Base-by-base conservation (phyloP, 2,329 filamentous ascomycete species). In the Penicillium sp. region DNA sequence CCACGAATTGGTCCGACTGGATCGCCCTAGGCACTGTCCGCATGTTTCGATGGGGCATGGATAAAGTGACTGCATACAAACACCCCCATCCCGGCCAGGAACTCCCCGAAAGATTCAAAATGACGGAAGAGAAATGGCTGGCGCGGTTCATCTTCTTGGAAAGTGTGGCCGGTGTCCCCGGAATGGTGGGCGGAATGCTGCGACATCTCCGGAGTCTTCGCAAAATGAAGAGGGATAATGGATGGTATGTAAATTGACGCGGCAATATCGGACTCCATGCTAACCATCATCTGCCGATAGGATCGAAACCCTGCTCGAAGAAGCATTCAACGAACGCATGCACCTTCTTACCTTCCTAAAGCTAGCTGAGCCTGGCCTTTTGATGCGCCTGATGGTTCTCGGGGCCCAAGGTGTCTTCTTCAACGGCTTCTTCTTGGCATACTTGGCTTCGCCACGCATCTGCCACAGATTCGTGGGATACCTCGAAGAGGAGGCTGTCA, bases 391-490 rank as follows among this genome's bases (percentile, higher is more conserved):
- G 49, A 88, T 95, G 83, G 89, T 97, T 47, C 80, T 97, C 33
- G 89, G 85, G 10, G 91, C 92, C 0, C 92, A 97, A 70, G 93
- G 92, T 33, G 88, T 97, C 61, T 97, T 95, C 78, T 96, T 95
- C 80, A 99, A 99, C 73, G 81, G 83, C 56, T 82, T 97, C 68
- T 97, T 99, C 78, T 52, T 95, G 54, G 80, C 86, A 39, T 97
- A 97, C 72, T 83, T 99, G 29, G 64, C 95, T 52, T 89, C 86
- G 1, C 92, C 93, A 6, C 83, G 85, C 53, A 92, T 89, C 55
- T 92, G 88, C 64, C 93, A 99, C 71, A 86, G 93, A 37, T 97
- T 99, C 70, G 91, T 97, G 45, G 93, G 91, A 1, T 97, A 97
- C 62, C 82, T 99, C 11, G 93, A 99, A 71, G 93, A 99, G 69